Conservation (phyloP, 2,329 filamentous ascomycete genomes). For the Dactylellina parvicollis region DNA sequence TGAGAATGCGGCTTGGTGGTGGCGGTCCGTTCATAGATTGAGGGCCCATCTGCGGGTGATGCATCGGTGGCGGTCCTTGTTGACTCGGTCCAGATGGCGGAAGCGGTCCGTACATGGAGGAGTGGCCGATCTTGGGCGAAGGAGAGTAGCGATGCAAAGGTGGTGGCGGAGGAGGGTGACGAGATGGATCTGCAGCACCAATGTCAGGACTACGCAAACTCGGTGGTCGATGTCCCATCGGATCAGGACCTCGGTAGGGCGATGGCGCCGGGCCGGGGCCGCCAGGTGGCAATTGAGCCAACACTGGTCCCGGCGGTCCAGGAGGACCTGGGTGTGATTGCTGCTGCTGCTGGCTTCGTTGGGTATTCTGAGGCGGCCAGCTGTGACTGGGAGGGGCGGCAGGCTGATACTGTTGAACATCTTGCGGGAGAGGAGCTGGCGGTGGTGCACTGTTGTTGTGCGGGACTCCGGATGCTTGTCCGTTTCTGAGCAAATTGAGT, state of each 20-base stretch:
- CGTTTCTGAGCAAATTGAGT: slow-evolving; percentile 85
- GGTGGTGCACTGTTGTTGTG: slow-evolving; percentile 81
- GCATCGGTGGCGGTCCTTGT: slow-evolving; percentile 60
- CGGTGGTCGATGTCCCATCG: slow-evolving; percentile 59
- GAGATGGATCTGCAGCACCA: slow-evolving; percentile 58
- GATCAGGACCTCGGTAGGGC: slow-evolving; percentile 56
- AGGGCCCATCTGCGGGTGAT: slow-evolving; percentile 63
- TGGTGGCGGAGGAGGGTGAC: slow-evolving; percentile 63
- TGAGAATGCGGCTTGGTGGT: slow-evolving; percentile 62
- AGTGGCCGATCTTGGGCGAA: slow-evolving; percentile 54
- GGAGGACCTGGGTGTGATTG: slow-evolving; percentile 68
- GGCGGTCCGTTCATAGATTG: slow-evolving; percentile 64
- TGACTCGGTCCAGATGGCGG: slow-evolving; percentile 64
- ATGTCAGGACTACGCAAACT: slow-evolving; percentile 55
- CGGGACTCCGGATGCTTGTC: slow-evolving; percentile 75
- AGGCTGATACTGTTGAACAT: slow-evolving; percentile 92
- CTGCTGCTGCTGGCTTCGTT: slow-evolving; percentile 70
- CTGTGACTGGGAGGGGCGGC: slow-evolving; percentile 76
- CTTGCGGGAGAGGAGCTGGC: slow-evolving; percentile 71
- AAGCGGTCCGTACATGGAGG: slow-evolving; percentile 65
- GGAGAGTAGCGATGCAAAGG: slow-evolving; percentile 58
- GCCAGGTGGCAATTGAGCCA: slow-evolving; percentile 62
- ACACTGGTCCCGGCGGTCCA: slow-evolving; percentile 60
- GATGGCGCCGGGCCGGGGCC: slow-evolving; percentile 56
- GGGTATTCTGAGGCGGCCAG: slow-evolving; percentile 75